Evolutionary conservation across 2,329 filamentous ascomycete species (phyloP).

Genomic region (Teratosphaeria epicoccoides): DNA sequence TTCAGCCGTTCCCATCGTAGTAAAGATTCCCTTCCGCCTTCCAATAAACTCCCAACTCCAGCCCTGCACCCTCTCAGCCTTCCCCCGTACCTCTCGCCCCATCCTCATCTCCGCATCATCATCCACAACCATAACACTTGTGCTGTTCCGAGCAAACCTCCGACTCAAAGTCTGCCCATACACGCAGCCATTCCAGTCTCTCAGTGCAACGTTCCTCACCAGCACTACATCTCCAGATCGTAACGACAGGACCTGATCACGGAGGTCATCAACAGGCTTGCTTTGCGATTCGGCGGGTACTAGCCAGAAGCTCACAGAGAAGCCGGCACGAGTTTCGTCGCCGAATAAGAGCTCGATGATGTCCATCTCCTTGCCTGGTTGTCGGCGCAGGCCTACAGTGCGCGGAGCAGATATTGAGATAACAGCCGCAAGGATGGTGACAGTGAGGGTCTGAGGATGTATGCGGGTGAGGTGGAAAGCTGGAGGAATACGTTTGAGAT

Average conservation of each 20-base stretch:
- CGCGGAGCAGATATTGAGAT: constrained; percentile 60
- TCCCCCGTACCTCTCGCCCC: constrained; percentile 33
- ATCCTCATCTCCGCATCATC: neutral
- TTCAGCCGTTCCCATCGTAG: neutral
- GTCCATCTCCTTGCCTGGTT: constrained; percentile 39
- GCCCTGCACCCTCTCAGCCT: constrained; percentile 56
- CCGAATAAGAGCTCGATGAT: constrained; percentile 71
- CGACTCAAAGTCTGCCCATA: constrained; percentile 73
- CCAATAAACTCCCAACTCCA: constrained; percentile 67
- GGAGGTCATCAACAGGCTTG: constrained; percentile 19
- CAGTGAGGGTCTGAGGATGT: constrained; percentile 67
- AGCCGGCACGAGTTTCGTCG: constrained; percentile 73
- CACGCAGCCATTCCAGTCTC: constrained; percentile 63
- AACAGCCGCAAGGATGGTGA: constrained; percentile 71
- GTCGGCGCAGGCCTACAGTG: constrained; percentile 50
- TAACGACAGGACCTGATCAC: constrained; percentile 37
- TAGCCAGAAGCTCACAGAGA: constrained; percentile 79
- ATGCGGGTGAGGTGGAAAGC: constrained; percentile 56
- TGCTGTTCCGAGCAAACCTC: constrained; percentile 55
- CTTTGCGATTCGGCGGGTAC: constrained; percentile 25
- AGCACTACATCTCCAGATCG: constrained; percentile 67
- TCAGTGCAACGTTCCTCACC: constrained; percentile 67
- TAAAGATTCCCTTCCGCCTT: neutral
- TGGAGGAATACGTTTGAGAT: constrained; percentile 60
- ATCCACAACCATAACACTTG: constrained; percentile 25